Base-by-base conservation (phyloP, 2,329 filamentous ascomycete genomes). In the Clonostachys sp. region DNA sequence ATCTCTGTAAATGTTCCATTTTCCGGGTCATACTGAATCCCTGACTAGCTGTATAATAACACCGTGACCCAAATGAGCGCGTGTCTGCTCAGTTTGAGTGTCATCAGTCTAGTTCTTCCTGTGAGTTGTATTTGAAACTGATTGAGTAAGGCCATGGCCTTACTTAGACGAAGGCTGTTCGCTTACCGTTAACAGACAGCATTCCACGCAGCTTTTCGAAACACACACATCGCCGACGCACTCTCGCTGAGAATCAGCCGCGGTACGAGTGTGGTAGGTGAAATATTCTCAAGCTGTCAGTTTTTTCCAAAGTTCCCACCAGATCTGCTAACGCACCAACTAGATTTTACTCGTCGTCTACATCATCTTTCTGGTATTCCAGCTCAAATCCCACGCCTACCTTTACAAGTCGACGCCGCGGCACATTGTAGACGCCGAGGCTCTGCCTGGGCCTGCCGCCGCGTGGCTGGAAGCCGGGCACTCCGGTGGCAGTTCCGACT, bases 51-150 rank as follows among this genome's bases (percentile, higher is more conserved):
- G 52, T 96, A 96, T 71, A 96, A 96, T 70, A 94, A 84, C 68
- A 96, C 89, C 18, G 89, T 96, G 49, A 96, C 91, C 1, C 91
- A 96, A 64, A 96, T 96, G 89, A 96, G 90, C 63, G 91, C 91
- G 45, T 95, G 90, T 70, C 75, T 96, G 57, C 80, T 96, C 56
- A 95, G 89, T 73, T 68, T 96, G 66, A 91, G 88, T 61, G 91
- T 95, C 51, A 91, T 89, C 68, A 96, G 91, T 72, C 74, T 96
- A 18, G 78, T 96, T 24, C 70, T 96, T 12, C 91, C 91, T 2
- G 86, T 87, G 68, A 56, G 80, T 24, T 24, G 36, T n/a, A 6
- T 18, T 39, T n/a, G 36, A 5, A n/a, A 39, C 3, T 24, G n/a
- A 18, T 30, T 30, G 8, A 30, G 9, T 10, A 10, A 30, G 8